Percentiles rank a stretch among this genome's conserved stretches.
phyloP scores from a whole-genome alignment of 768 basidiomycete species.

The Russula brevipes region DNA sequence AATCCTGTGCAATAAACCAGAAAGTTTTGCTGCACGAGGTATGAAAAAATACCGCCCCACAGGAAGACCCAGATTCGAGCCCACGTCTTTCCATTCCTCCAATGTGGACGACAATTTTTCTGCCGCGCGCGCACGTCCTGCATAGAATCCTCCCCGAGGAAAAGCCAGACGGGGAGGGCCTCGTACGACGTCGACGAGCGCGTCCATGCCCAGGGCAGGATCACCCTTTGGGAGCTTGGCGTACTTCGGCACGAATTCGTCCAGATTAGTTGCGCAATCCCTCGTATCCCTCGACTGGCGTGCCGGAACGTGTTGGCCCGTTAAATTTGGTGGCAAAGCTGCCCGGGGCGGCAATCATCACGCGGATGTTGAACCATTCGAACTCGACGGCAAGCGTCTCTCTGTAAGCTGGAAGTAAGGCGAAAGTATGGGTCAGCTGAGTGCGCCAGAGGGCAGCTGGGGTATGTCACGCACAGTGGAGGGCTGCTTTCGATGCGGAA shows the following conservation, averaged over 20 bases:
- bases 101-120: neutral
- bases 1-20: too few relatives aligned
- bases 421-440: neutral
- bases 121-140: conserved; percentile 21
- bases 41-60: neutral
- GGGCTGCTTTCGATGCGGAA: conserved; percentile 29
- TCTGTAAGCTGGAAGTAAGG: conserved; percentile 22
- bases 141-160: conserved; percentile 30
- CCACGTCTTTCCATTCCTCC: conserved; percentile 14
- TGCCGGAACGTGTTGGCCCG: neutral
- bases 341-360: conserved; percentile 29
- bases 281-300: conserved; percentile 26
- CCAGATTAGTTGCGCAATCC: conserved; percentile 9
- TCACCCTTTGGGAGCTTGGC: conserved; percentile 24
- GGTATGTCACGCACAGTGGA: conserved; percentile 21
- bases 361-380: conserved; percentile 30
- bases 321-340: conserved; percentile 26
- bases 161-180: conserved; percentile 30
- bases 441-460: neutral
- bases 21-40: too few relatives aligned
- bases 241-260: neutral
- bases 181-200: conserved; percentile 30
- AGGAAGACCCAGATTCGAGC: conserved; percentile 9
- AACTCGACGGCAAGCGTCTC: conserved; percentile 31
- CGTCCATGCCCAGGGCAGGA: conserved; percentile 29